Evolutionary conservation across 2,329 filamentous ascomycete species (phyloP).

Genomic region (Aspergillus tubingensis): DNA sequence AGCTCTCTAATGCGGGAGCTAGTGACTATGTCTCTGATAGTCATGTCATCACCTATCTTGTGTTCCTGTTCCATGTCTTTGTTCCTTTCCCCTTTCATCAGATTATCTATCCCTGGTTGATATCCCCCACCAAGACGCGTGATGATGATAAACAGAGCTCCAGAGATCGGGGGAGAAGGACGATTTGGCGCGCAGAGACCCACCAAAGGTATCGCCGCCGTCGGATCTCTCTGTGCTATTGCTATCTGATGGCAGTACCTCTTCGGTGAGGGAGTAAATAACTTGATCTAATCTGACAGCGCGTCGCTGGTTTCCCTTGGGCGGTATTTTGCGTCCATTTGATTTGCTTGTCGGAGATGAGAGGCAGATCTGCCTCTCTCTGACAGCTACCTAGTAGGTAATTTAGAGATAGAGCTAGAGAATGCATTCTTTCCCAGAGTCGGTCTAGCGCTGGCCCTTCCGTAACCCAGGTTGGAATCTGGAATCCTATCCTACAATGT

Average conservation of each 20-base stretch:
- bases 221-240: conserved; percentile 20
- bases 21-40: background rate
- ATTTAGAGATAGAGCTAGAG: background rate
- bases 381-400: background rate
- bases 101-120: background rate
- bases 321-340: background rate
- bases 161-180: conserved; percentile 19
- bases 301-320: conserved; percentile 6
- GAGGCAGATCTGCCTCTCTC: background rate
- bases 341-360: background rate
- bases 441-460: background rate
- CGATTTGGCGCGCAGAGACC: conserved; percentile 22
- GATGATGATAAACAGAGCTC: conserved; percentile 31
- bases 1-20: background rate
- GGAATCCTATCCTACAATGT: background rate
- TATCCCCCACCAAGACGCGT: conserved; percentile 11
- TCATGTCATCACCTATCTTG: background rate
- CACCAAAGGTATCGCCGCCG: conserved; percentile 22
- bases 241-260: conserved; percentile 13
- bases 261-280: conserved; percentile 51
- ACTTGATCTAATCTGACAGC: conserved; percentile 66
- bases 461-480: background rate
- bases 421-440: background rate
- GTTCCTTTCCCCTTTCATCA: conserved; percentile 7
- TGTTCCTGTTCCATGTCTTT: background rate